Evolutionary conservation across 495 filamentous ascomycete species (phyloP).

Genomic region (Talaromyces stipitatus): DNA sequence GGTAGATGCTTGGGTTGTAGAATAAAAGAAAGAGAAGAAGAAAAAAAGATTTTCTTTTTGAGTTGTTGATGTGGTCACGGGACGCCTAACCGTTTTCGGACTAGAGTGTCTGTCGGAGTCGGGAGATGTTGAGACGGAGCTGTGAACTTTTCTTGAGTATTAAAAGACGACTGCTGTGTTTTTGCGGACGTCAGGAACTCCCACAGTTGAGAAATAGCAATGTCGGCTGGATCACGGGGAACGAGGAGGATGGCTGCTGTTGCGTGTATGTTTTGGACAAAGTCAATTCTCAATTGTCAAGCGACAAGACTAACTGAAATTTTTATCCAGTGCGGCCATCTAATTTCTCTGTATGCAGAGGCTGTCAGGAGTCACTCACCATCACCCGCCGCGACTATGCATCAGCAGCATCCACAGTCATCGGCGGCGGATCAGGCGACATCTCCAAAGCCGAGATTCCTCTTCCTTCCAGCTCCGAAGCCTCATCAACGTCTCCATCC

Average conservation of each 20-base stretch:
- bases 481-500: constrained; percentile 31
- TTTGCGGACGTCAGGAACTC: not conserved
- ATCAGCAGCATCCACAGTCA: constrained; percentile 31
- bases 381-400: constrained; percentile 39
- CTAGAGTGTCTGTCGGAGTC: constrained; percentile 9
- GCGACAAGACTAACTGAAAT: constrained; percentile 5
- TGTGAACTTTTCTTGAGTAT: constrained; percentile 35
- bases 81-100: constrained; percentile 20
- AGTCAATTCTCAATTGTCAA: not conserved
- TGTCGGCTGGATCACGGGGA: constrained; percentile 40
- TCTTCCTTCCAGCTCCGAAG: constrained; percentile 22
- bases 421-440: constrained; percentile 18
- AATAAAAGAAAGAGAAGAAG: constrained; percentile 14
- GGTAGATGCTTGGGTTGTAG: constrained; percentile 43
- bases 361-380: constrained; percentile 34
- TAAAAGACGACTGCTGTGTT: constrained; percentile 11
- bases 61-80: constrained; percentile 17
- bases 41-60: not conserved
- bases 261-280: constrained; percentile 22
- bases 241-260: constrained; percentile 34
- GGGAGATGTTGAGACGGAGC: constrained; percentile 17
- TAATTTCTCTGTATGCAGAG: constrained; percentile 42
- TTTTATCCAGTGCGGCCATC: constrained; percentile 28
- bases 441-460: constrained; percentile 15
- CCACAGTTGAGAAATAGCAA: constrained; percentile 14